These are phyloP conservation scores for Erysimum cheiranthoides DNA, from an alignment of 345 rosid genomes.

Conservation along the genomic window DNA sequence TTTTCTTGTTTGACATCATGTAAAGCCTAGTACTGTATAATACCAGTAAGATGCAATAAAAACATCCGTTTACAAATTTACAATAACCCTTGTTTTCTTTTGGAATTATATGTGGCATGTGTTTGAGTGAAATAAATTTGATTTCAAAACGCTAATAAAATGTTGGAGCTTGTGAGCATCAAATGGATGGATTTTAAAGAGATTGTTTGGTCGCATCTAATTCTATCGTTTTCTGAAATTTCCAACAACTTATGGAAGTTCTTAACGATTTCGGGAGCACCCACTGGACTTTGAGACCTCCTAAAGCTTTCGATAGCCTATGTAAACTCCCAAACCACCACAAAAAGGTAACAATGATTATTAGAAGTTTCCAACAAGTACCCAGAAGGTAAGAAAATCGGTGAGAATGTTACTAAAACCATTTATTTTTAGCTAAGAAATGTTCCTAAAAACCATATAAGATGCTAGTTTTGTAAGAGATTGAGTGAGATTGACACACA, in stretches of 20 bases:
- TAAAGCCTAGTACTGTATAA: neutral
- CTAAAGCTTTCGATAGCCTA: neutral
- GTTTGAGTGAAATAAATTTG: neutral
- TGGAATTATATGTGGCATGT: neutral
- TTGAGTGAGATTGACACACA: no score
- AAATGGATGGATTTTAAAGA: neutral
- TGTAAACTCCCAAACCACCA: neutral
- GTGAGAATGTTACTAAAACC: no score
- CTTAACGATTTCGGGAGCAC: neutral
- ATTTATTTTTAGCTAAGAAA: no score
- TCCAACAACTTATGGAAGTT: neutral
- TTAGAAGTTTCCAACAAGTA: neutral
- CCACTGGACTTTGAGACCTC: neutral
- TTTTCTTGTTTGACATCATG: neutral
- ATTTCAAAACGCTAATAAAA: neutral
- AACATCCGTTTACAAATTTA: neutral
- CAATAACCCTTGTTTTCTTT: neutral
- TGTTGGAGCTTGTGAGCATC: neutral
- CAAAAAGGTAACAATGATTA: neutral
- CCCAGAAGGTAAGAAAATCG: neutral
- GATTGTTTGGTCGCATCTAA: neutral
- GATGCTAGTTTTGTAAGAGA: no score
- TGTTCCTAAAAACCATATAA: no score
- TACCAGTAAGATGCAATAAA: constrained; percentile 1
- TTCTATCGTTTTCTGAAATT: neutral